Evolutionary conservation across 2,329 filamentous ascomycete species (phyloP), one percentile per base, ranked within the genome.

Genomic region (Conoideocrella luteorostrata): DNA sequence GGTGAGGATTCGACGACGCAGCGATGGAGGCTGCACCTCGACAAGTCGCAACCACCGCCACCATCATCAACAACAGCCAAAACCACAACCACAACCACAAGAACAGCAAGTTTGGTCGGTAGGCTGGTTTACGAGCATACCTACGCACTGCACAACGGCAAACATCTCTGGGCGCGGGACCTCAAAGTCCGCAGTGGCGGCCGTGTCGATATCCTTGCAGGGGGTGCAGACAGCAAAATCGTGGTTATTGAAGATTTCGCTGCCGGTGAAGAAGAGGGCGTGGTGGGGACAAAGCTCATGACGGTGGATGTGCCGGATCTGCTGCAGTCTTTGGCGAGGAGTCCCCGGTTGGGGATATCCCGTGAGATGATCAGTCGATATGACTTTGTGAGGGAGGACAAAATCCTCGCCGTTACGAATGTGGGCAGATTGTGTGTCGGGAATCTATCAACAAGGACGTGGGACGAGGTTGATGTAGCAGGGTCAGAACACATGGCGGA

Each of bases 91-190:
- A n/a, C n/a, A n/a, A n/a, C n/a, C n/a, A n/a, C n/a, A n/a, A n/a
- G n/a, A n/a, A n/a, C 40, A 1, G 41, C 34, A 13, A 35, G 24
- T n/a, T 6, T 50, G 40, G 40, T 37, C 2, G 53, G 51, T 1
- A 62, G 52, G 5, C 59, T 88, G 34, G 62, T 62, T 11, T 75
- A 85, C 40, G 57, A 72, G 2, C 68, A 72, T 2, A 78, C 74
- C 7, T 75, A 79, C 39, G 71, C 76, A 3, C 77, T 80, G 47
- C 90, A 97, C 58, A 74, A 71, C 26, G 93, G 93, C 6, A 98
- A 96, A 63, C 89, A 96, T 58, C 81, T 97, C 6, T 97, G 91
- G 90, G 82, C 89, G 0, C 72, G 81, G 29, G 78, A 77, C 11
- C 47, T 74, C 7, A 52, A 61, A 3, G 45, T 45, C 22, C 47